phyloP scores from a whole-genome alignment of 2,329 filamentous ascomycete species.

The Fusarium sp. region DNA sequence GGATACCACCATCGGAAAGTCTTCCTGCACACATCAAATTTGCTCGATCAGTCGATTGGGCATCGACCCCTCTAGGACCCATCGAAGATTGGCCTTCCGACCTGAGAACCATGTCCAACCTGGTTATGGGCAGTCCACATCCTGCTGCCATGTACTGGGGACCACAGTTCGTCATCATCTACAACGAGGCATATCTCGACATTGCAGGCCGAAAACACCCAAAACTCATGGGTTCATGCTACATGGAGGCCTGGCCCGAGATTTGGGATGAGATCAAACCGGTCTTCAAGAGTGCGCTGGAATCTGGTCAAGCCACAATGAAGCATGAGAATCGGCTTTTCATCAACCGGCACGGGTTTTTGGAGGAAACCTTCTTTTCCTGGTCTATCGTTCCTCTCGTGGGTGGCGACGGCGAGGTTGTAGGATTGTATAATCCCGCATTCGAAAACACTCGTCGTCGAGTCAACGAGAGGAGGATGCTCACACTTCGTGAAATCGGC shows the following conservation, averaged over 20 bases:
- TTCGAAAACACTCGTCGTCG: constrained; percentile 86
- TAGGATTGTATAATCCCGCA: constrained; percentile 82
- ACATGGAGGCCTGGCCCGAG: constrained; percentile 77
- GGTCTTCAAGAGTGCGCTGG: constrained; percentile 74
- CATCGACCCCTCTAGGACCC: constrained; percentile 77
- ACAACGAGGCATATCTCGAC: constrained; percentile 79
- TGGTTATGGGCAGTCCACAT: constrained; percentile 84
- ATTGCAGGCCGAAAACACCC: constrained; percentile 84
- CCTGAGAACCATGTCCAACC: constrained; percentile 81
- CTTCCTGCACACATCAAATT: constrained; percentile 80
- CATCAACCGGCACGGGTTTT: constrained; percentile 74
- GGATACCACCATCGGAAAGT: constrained; percentile 71
- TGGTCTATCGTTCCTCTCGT: constrained; percentile 86
- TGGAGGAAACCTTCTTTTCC: constrained; percentile 86
- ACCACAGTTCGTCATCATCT: constrained; percentile 73
- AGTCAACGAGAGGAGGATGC: constrained; percentile 83
- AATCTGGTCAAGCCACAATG: constrained; percentile 83
- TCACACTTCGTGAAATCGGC: constrained; percentile 81
- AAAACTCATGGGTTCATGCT: constrained; percentile 77
- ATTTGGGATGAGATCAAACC: constrained; percentile 79
- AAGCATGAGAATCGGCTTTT: constrained; percentile 86
- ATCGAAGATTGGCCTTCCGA: constrained; percentile 80
- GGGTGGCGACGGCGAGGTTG: constrained; percentile 78
- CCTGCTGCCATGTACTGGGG: constrained; percentile 87
- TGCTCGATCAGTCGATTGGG: constrained; percentile 79